phyloP scores from a whole-genome alignment of 257 asterid genomes.

The Misopates orontium region DNA sequence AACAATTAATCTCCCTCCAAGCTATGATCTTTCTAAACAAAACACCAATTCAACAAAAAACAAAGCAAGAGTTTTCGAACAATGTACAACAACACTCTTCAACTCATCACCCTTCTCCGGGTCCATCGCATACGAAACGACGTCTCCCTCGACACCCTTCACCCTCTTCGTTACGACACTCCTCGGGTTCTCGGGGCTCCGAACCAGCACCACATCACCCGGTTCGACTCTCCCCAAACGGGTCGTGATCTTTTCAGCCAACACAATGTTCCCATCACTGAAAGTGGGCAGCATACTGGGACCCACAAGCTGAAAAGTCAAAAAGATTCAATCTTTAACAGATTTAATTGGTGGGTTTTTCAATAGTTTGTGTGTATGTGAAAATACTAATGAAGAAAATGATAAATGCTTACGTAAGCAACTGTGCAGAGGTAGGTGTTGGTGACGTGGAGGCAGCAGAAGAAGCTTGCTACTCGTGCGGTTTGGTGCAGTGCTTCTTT shows the following conservation, averaged over 20 bases:
- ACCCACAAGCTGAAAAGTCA: conserved; percentile 53
- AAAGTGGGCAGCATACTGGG: conserved; percentile 86
- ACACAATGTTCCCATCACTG: conserved; percentile 45
- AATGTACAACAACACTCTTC: conserved; percentile 53
- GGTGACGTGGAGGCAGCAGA: conserved; percentile 62
- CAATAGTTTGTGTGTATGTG: neutral
- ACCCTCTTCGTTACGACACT: conserved; percentile 58
- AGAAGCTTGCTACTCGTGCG: conserved; percentile 40
- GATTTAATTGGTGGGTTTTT: conserved; percentile 1
- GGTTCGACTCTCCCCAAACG: conserved; percentile 52
- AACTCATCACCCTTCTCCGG: conserved; percentile 36
- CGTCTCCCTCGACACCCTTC: conserved; percentile 66
- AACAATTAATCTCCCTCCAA: neutral
- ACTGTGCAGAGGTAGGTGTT: conserved; percentile 47
- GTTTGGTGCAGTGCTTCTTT: conserved; percentile 59
- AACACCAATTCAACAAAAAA: neutral
- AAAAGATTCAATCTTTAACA: neutral
- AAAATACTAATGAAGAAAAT: conserved; percentile 15
- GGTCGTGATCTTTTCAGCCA: conserved; percentile 54
- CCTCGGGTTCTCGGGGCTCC: conserved; percentile 66
- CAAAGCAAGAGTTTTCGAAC: neutral
- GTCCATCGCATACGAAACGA: conserved; percentile 42
- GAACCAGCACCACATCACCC: conserved; percentile 67
- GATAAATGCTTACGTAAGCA: conserved; percentile 40
- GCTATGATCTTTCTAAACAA: neutral